Percentiles rank a stretch among this genome's conserved stretches.
phyloP scores from a whole-genome alignment of 163 green algal genomes.

The Chlamydomonas reinhardtii region DNA sequence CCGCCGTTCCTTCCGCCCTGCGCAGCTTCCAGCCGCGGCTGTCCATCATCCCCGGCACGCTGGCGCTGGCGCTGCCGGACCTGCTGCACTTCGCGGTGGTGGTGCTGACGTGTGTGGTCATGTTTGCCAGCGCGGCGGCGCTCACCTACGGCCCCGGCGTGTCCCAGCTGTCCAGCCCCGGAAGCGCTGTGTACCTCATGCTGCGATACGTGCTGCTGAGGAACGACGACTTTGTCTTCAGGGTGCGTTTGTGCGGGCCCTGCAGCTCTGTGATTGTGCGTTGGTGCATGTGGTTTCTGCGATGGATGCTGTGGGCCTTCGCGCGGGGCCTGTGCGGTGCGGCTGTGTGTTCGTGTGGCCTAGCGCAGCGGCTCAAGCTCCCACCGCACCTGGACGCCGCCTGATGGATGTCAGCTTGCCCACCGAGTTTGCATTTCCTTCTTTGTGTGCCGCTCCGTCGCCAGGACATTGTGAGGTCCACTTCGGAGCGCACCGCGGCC shows the following conservation, averaged over 20 bases:
- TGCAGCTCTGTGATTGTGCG: too few species aligned
- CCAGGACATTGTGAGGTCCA: not conserved
- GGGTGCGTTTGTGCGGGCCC: not conserved
- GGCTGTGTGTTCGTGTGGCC: too few species aligned
- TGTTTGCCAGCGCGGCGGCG: not conserved
- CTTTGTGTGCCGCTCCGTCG: too few species aligned
- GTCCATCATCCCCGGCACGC: conserved; percentile 42
- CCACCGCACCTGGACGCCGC: too few species aligned
- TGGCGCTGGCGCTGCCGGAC: conserved; percentile 31
- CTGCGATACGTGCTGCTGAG: conserved; percentile 24
- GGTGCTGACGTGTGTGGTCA: not conserved
- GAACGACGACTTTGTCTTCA: not conserved
- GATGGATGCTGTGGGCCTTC: too few species aligned
- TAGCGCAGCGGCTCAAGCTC: too few species aligned
- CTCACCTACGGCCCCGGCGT: not conserved
- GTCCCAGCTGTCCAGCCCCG: not conserved
- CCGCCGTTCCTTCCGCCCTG: too few species aligned
- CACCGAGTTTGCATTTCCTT: too few species aligned
- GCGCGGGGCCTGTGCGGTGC: too few species aligned
- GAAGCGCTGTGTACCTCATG: not conserved
- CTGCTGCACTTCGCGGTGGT: conserved; percentile 16
- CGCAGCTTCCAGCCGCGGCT: conserved; percentile 60
- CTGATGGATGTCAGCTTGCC: too few species aligned
- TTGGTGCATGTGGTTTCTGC: not conserved
- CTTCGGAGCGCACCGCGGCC: not conserved